Evolutionary conservation across 805 yeast genomes (phyloP).

Genomic region (Nakazawaea pomicola): DNA sequence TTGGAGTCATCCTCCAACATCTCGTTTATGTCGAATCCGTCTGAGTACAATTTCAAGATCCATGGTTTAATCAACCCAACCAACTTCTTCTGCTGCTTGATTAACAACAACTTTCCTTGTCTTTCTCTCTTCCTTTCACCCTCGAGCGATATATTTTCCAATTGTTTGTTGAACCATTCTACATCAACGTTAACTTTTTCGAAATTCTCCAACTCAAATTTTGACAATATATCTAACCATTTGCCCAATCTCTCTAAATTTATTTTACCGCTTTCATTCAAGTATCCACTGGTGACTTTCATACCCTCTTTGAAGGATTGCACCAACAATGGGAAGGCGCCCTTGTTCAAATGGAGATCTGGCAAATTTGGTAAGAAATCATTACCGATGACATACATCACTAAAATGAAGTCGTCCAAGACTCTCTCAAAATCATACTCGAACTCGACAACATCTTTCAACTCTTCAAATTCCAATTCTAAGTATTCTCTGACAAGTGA

Average conservation of each 20-base stretch:
- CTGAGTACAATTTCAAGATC: slow-evolving; percentile 28
- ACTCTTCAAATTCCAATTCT: slow-evolving; percentile 74
- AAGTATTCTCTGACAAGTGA: slow-evolving; percentile 87
- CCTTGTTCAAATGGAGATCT: slow-evolving; percentile 86
- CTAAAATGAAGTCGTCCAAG: slow-evolving; percentile 86
- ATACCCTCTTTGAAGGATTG: slow-evolving; percentile 84
- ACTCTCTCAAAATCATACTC: slow-evolving; percentile 82
- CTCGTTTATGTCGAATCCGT: slow-evolving; percentile 27
- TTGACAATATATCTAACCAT: slow-evolving; percentile 73
- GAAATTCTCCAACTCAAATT: slow-evolving; percentile 80
- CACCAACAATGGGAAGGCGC: slow-evolving; percentile 91
- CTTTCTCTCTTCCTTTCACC: slow-evolving; percentile 68
- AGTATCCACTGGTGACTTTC: slow-evolving; percentile 71
- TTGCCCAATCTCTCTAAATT: slow-evolving; percentile 65
- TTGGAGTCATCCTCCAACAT: slow-evolving; percentile 31
- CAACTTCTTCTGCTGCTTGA: slow-evolving; percentile 71
- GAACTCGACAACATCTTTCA: slow-evolving; percentile 59
- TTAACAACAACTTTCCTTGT: slow-evolving; percentile 56
- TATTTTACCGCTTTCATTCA: slow-evolving; percentile 78
- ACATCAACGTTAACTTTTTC: slow-evolving; percentile 81
- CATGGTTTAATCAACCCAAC: slow-evolving; percentile 54
- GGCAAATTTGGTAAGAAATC: slow-evolving; percentile 98
- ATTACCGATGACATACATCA: slow-evolving; percentile 93
- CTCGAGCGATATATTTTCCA: slow-evolving; percentile 69
- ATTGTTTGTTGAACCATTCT: slow-evolving; percentile 85